These are phyloP conservation scores for Rhynchospora tenuis DNA, from an alignment of 176 grass and related monocot species.

Conservation along the genomic window DNA sequence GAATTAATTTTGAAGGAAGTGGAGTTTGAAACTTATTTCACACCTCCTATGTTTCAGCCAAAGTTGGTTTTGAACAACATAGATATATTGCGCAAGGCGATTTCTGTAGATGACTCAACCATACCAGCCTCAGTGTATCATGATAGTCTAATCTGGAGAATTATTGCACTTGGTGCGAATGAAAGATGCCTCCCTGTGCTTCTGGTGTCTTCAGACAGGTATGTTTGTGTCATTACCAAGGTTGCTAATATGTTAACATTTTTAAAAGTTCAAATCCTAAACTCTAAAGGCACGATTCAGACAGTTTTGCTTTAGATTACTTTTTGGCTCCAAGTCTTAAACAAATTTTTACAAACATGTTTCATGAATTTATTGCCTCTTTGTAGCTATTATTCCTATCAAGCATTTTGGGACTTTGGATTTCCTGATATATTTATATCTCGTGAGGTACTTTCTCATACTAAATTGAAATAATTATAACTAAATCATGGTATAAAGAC, in stretches of 20 bases:
- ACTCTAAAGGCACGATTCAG: not conserved
- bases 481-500: not conserved
- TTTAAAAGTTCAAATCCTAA: not conserved
- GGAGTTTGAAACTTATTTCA: not conserved
- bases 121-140: constrained; percentile 67
- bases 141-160: constrained; percentile 89
- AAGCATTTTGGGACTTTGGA: constrained; percentile 87
- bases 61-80: constrained; percentile 95
- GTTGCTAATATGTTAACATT: not conserved
- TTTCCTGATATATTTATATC: constrained; percentile 96
- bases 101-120: constrained; percentile 48
- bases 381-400: constrained; percentile 91
- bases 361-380: not conserved
- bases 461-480: not conserved
- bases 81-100: constrained; percentile 60
- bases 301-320: not conserved
- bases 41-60: constrained; percentile 39
- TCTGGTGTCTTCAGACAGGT: constrained; percentile 87
- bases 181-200: constrained; percentile 77
- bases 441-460: constrained; percentile 67
- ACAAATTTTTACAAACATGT: not conserved
- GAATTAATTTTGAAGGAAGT: constrained; percentile 12
- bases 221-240: not conserved
- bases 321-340: not conserved
- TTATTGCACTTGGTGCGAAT: constrained; percentile 77